These are phyloP conservation scores for Aspergillus piperis DNA, from an alignment of 2,329 filamentous ascomycete species.

Conservation along the genomic window DNA sequence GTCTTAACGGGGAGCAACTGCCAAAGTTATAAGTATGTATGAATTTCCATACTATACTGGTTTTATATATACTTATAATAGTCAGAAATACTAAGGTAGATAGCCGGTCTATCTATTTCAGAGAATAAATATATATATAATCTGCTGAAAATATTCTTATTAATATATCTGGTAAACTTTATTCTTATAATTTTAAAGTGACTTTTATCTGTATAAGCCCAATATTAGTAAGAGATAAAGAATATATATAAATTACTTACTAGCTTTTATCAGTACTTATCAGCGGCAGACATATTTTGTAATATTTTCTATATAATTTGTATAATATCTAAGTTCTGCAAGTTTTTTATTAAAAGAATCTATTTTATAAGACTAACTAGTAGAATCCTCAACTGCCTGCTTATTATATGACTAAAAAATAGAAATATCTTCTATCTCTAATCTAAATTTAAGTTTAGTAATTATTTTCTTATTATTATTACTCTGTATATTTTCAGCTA, in stretches of 20 bases:
- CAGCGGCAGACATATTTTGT: slow-evolving; percentile 13
- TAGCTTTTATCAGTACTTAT: slow-evolving; percentile 18
- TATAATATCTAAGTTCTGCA: slow-evolving; percentile 12
- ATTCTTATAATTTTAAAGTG: slow-evolving; percentile 9
- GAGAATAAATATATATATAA: slow-evolving; percentile 16
- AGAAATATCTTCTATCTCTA: slow-evolving; percentile 13
- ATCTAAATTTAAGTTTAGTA: slow-evolving; percentile 12
- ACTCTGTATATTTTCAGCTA: slow-evolving; percentile 6
- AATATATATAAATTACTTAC: slow-evolving; percentile 1
- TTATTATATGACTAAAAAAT: slow-evolving; percentile 17
- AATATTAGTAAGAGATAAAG: not conserved
- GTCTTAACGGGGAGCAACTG: slow-evolving; percentile 19
- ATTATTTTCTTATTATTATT: slow-evolving; percentile 10
- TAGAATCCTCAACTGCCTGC: slow-evolving; percentile 11
- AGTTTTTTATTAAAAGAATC: slow-evolving; percentile 20
- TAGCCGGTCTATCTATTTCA: slow-evolving; percentile 19
- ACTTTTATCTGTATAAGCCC: slow-evolving; percentile 9
- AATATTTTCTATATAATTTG: slow-evolving; percentile 18
- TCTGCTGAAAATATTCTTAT: slow-evolving; percentile 5
- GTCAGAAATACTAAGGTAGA: slow-evolving; percentile 18
- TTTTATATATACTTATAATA: slow-evolving; percentile 22
- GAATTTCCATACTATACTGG: slow-evolving; percentile 18
- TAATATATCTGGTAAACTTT: slow-evolving; percentile 9
- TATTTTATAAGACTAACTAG: slow-evolving; percentile 6
- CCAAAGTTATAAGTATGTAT: slow-evolving; percentile 15